Conservation (phyloP, 441 rosid genomes). For the Gossypium trilobum region DNA sequence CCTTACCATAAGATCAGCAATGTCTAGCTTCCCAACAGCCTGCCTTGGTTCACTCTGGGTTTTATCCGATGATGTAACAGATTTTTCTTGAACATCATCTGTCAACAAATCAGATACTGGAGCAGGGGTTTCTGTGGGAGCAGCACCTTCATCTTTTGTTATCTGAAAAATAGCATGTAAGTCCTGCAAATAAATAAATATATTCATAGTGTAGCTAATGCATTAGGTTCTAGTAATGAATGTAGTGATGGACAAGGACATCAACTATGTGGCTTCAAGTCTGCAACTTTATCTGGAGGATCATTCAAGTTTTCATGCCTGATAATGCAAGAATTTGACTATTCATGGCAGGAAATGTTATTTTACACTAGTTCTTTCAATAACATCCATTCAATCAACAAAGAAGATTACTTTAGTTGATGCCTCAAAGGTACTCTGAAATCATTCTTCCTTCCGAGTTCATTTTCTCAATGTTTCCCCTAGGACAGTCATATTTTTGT, state of each 20-base stretch:
- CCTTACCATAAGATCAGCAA: slow-evolving; percentile 28
- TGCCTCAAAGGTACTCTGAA: neutral
- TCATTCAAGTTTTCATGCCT: neutral
- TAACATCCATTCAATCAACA: neutral
- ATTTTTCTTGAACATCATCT: slow-evolving; percentile 1
- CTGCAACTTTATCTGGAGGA: neutral
- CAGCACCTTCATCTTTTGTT: slow-evolving; percentile 5
- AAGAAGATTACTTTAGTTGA: neutral
- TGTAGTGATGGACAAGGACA: neutral
- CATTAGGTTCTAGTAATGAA: neutral
- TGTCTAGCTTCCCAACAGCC: neutral
- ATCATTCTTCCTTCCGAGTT: neutral
- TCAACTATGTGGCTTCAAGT: neutral
- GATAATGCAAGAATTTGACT: neutral
- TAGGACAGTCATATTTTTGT: neutral
- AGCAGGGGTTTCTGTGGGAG: neutral
- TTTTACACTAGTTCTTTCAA: neutral
- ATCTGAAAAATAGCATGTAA: slow-evolving; percentile 2
- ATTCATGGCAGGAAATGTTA: neutral
- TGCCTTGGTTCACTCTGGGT: slow-evolving; percentile 5
- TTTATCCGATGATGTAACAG: slow-evolving; percentile 3
- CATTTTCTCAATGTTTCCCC: neutral
- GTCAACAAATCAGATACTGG: slow-evolving; percentile 2
- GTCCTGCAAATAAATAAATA: neutral
- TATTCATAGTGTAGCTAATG: neutral